phyloP scores from a whole-genome alignment of 306 rosid species.

The Dicorynia guianensis region DNA sequence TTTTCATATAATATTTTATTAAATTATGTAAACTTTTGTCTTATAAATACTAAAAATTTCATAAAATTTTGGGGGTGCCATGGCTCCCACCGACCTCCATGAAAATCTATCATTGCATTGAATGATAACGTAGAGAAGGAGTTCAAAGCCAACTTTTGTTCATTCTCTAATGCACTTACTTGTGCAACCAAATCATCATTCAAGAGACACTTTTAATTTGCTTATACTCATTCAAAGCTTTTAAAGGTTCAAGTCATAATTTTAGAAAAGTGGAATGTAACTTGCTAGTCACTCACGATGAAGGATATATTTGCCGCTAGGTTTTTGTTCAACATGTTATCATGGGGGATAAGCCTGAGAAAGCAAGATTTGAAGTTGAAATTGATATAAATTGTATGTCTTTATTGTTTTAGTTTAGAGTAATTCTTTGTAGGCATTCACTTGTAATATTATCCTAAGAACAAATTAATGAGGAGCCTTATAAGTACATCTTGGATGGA shows the following conservation, averaged over 20 bases:
- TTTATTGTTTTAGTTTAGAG: background rate
- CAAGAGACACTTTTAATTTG: background rate
- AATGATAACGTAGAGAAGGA: background rate
- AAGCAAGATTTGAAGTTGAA: background rate
- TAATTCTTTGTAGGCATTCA: background rate
- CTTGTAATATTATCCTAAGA: background rate
- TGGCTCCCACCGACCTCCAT: no score
- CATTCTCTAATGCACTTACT: background rate
- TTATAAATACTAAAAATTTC: no score
- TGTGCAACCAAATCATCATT: background rate
- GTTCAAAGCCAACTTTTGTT: background rate
- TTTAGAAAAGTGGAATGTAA: no score
- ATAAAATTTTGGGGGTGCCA: no score
- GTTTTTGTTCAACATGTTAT: no score
- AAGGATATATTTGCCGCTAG: background rate
- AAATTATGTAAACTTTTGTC: no score
- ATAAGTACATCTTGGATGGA: background rate
- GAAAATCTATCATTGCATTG: background rate
- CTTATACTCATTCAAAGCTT: background rate
- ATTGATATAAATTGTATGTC: background rate
- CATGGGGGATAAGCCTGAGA: background rate
- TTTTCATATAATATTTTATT: no score
- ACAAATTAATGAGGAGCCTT: background rate
- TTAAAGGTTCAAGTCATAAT: background rate
- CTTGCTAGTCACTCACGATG: no score